Evolutionary conservation across 2,329 filamentous ascomycete species (phyloP).

Genomic region (Chaetomium strumarium): DNA sequence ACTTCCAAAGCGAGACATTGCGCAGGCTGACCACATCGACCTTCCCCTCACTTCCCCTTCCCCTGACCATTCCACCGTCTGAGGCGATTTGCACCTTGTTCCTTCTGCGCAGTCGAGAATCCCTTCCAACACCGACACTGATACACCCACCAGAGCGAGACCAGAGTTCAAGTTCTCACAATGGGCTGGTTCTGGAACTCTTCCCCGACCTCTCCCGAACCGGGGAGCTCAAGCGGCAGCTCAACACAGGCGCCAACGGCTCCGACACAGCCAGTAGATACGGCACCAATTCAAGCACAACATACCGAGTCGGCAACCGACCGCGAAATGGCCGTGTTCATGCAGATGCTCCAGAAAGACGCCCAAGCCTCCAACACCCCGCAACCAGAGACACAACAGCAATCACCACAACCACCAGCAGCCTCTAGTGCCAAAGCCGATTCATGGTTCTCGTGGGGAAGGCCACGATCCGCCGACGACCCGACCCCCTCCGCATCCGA

Average conservation of each 20-base stretch:
- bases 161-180: slow-evolving; percentile 14
- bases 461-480: slow-evolving; percentile 1
- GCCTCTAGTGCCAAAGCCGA: slow-evolving; percentile 3
- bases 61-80: background rate
- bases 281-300: background rate
- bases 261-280: slow-evolving; percentile 10
- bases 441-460: slow-evolving; percentile 12
- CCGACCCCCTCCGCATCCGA: background rate
- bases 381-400: slow-evolving; percentile 22
- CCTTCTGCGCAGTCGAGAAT: no score
- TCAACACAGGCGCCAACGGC: slow-evolving; percentile 15
- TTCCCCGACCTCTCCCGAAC: slow-evolving; percentile 26
- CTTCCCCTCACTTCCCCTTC: slow-evolving; percentile 10
- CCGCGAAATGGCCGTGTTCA: slow-evolving; percentile 50
- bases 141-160: no score
- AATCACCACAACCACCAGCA: slow-evolving; percentile 19
- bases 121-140: no score
- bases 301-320: slow-evolving; percentile 32
- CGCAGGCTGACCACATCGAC: background rate
- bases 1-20: background rate
- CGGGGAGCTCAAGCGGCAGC: slow-evolving; percentile 11
- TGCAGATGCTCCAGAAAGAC: slow-evolving; percentile 40
- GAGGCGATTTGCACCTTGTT: no score
- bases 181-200: slow-evolving; percentile 60
- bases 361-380: background rate